Conservation (phyloP, 2,329 filamentous ascomycete genomes). For the Ramularia endophylla region DNA sequence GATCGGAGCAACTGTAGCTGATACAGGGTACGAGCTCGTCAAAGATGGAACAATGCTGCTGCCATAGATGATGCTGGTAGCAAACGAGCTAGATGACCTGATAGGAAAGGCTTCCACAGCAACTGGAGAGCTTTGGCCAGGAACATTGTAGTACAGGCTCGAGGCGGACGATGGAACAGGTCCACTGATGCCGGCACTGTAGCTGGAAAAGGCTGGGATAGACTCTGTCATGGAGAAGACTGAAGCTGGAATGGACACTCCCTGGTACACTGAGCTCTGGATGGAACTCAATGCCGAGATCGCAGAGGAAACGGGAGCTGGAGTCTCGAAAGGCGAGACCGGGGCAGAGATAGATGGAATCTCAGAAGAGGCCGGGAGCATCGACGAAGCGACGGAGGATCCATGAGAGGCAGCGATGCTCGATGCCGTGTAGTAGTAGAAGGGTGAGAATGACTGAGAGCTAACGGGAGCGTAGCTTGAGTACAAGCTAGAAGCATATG, state of each 20-base stretch:
- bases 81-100: too few relatives aligned
- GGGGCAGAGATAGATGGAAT: too few relatives aligned
- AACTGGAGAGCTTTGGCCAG: slow-evolving; percentile 11
- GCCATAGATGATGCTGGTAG: too few relatives aligned
- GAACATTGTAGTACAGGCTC: slow-evolving; percentile 3
- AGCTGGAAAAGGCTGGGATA: background rate
- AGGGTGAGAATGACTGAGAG: slow-evolving; percentile 1
- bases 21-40: too few relatives aligned
- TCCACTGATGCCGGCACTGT: slow-evolving; percentile 1
- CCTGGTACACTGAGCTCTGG: too few relatives aligned
- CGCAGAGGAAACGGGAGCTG: too few relatives aligned
- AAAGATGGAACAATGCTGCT: too few relatives aligned
- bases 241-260: background rate
- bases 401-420: too few relatives aligned
- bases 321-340: too few relatives aligned
- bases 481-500: slow-evolving; percentile 27
- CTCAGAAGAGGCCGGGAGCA: too few relatives aligned
- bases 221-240: background rate
- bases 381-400: too few relatives aligned
- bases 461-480: slow-evolving; percentile 2
- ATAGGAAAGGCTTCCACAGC: slow-evolving; percentile 1
- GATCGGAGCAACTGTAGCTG: too few relatives aligned
- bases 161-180: background rate
- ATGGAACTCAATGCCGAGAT: background rate
- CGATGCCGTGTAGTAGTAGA: slow-evolving; percentile 1